Base-by-base conservation (phyloP, 768 basidiomycete species). In the Coprinopsis sp. region DNA sequence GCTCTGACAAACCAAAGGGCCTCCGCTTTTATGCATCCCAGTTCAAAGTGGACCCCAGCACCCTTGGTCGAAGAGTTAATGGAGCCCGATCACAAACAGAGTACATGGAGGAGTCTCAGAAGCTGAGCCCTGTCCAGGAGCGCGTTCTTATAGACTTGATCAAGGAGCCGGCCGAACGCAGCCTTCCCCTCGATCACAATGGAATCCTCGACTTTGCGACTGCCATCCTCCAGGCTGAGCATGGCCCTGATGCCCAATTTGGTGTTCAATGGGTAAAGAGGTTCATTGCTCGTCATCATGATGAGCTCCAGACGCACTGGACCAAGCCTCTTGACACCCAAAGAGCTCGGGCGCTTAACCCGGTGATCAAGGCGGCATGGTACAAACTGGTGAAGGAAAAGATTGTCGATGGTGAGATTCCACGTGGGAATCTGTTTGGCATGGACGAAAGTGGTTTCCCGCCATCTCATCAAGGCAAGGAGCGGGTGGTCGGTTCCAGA, bases 381-480 rank as follows among this genome's bases (percentile, higher is more conserved):
- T 68, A 59, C 37, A 51, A 61, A 1, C 19, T 68, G 6, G 43
- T 68, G 14, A 50, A 67, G 43, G 43, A 58, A 19, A 44, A 51
- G 10, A 41, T 66, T 38, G 58, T 66, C 3, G 50, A 62, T 4
- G 33, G 28, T 12, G 55, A 54, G 2, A 53, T 66, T 29, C 24
- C 47, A 24, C 51, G 46, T 1, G 46, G 60, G 6, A 50, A 55
- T 31, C 59, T 60, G 11, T 69, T 64, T 46, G 57, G 61, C 4
- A 65, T 66, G 62, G 68, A 71, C 39, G 62, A 71, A 51, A 62
- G 54, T 47, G 64, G 68, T 0, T 59, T 67, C 23, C 57, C 55
- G 29, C 12, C 21, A 10, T 10, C 30, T 1, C 46, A 52, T 36
- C 1, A 3, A 12, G 63, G 64, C 1, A 57, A 44, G 8, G 54